Evolutionary conservation across 768 basidiomycete genomes (phyloP).

Genomic region (Collybia mongolica): DNA sequence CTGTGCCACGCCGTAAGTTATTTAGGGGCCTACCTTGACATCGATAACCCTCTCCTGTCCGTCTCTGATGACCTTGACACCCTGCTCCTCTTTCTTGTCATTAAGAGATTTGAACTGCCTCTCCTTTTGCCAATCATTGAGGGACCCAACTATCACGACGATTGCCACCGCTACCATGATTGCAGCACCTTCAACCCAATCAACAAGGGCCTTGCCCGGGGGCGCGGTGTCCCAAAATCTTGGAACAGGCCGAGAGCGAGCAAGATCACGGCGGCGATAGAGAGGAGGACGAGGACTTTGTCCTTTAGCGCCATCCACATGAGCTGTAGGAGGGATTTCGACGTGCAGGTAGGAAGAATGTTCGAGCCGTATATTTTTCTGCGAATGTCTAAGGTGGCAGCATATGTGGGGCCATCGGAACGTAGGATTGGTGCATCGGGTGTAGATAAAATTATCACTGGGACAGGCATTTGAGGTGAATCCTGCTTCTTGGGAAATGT

Average conservation of each 20-base stretch:
- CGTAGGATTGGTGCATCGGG: constrained; percentile 10
- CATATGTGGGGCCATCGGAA: constrained; percentile 25
- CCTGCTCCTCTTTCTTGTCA: constrained; percentile 93
- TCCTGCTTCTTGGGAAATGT: constrained; percentile 12
- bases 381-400: constrained; percentile 58
- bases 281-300: constrained; percentile 86
- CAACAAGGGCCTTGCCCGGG: too few species aligned
- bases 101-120: constrained; percentile 91
- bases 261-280: constrained; percentile 90
- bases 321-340: too few species aligned
- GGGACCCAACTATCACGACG: constrained; percentile 84
- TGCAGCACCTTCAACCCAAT: constrained; percentile 78
- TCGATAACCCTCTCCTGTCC: constrained; percentile 78
- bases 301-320: constrained; percentile 90
- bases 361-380: constrained; percentile 74
- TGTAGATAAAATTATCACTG: constrained; percentile 32
- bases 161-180: constrained; percentile 76
- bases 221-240: constrained; percentile 55
- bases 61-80: constrained; percentile 85
- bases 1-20: too few species aligned
- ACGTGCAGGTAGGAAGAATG: too few species aligned
- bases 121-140: constrained; percentile 99
- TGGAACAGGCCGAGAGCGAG: constrained; percentile 92
- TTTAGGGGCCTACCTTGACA: too few species aligned
- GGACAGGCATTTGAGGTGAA: too few species aligned